Percentiles rank a stretch among this genome's conserved stretches.
These are phyloP conservation scores for Sarocladium kiliense DNA, from an alignment of 2,329 filamentous ascomycete genomes.

Conservation along the genomic window DNA sequence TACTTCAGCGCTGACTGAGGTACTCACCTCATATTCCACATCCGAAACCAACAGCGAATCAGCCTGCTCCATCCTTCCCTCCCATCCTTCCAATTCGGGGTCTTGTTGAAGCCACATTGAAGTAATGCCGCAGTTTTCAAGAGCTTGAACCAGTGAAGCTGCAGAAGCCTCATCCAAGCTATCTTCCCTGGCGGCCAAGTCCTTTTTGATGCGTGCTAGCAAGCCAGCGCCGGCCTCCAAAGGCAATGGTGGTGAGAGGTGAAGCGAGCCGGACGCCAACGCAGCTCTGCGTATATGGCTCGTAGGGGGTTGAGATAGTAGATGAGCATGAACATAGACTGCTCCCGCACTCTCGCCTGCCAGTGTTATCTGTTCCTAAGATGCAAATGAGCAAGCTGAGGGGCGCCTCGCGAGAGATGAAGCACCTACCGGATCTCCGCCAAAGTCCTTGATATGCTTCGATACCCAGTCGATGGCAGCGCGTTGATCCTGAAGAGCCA, in stretches of 20 bases:
- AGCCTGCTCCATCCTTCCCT: slow-evolving; percentile 22
- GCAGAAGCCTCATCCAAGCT: neutral
- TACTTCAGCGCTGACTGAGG: neutral
- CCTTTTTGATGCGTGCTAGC: neutral
- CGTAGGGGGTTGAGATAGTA: slow-evolving; percentile 25
- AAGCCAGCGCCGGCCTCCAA: neutral
- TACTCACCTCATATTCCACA: slow-evolving; percentile 33
- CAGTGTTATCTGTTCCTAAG: slow-evolving; percentile 32
- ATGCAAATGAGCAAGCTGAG: neutral
- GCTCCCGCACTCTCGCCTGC: slow-evolving; percentile 41
- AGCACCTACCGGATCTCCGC: slow-evolving; percentile 19
- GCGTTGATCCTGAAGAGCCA: slow-evolving; percentile 29
- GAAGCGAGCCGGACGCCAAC: slow-evolving; percentile 35
- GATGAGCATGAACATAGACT: slow-evolving; percentile 37
- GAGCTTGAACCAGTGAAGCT: slow-evolving; percentile 23
- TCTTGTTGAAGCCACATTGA: slow-evolving; percentile 38
- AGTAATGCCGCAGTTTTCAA: slow-evolving; percentile 29
- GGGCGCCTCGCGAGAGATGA: too few species aligned
- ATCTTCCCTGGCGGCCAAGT: neutral
- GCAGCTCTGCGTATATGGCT: slow-evolving; percentile 23
- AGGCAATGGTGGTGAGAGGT: slow-evolving; percentile 36
- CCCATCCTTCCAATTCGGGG: slow-evolving; percentile 29
- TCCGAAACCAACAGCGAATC: slow-evolving; percentile 36
- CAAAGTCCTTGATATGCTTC: slow-evolving; percentile 20
- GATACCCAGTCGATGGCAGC: slow-evolving; percentile 25